Base-by-base conservation (phyloP, 805 yeast species). In the Candida chilensis region DNA sequence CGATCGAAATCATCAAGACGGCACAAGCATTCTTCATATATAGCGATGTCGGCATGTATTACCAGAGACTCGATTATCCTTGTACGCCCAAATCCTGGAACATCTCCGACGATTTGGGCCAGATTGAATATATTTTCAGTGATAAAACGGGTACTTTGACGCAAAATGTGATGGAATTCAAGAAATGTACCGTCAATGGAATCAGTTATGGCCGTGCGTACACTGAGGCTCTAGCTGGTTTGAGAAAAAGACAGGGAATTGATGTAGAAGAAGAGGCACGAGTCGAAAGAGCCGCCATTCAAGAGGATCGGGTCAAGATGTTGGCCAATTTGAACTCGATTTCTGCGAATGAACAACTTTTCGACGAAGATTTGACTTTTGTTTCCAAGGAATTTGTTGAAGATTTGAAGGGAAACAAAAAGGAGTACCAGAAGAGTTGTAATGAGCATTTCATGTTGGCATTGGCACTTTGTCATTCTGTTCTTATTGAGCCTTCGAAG, bases 131-230 rank as follows among this genome's bases (percentile, higher is more conserved):
- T 47, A 69, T 82, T 25, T 82, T 82, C 52, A 76, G 86, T 48
- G 94, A 82, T 57, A 82, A 82, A 51, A 82, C 94, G 0, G 94
- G 94, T 21, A 82, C 94, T 0, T 60, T 82, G 43, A 82, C 94
- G 5, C 90, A 82, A 52, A 82, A 82, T 44, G 74, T 79, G 16
- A 82, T 82, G 94, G 86, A 80, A 47, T 83, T 81, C 57, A 74
- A 75, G 36, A 82, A 82, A 47, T 79, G 87, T 49, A 70, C 86
- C 4, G 67, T 83, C 35, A 72, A 69, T 32, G 82, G 85, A 17
- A 66, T 66, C 24, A 50, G 78, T 0, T 83, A 82, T 41, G 92
- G 90, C 7, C 57, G 68, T 22, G 86, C 90, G 0, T 81, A 79
- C 49, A 81, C 90, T 3, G 88, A 82, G 43, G 87, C 88, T 1